Conservation (phyloP, 371 early-diverging fungal genomes). For the Syncephalastrum sp. region DNA sequence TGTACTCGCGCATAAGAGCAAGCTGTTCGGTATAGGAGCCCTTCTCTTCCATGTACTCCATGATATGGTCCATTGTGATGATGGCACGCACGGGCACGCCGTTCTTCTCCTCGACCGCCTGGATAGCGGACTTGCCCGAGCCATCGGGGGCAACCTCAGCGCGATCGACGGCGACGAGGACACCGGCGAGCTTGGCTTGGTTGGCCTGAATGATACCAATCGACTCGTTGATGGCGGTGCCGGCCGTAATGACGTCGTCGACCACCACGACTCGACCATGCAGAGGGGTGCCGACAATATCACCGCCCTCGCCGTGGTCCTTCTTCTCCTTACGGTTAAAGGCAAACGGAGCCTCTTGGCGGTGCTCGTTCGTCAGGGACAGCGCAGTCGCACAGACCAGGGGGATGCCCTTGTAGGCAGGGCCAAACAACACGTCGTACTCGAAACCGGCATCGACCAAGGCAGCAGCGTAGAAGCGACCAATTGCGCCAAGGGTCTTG, state of each 20-base stretch:
- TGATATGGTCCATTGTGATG: conserved; percentile 83
- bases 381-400: conserved; percentile 84
- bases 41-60: conserved; percentile 84
- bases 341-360: conserved; percentile 74
- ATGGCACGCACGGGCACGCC: conserved; percentile 82
- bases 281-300: conserved; percentile 87
- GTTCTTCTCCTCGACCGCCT: conserved; percentile 84
- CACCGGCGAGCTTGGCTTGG: conserved; percentile 72
- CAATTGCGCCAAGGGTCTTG: conserved; percentile 76
- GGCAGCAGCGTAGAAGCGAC: conserved; percentile 87
- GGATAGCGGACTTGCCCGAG: conserved; percentile 85
- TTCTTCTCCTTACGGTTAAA: conserved; percentile 98
- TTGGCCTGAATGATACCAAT: conserved; percentile 72
- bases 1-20: conserved; percentile 68
- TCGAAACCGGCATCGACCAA: conserved; percentile 66
- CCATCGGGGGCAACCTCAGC: conserved; percentile 78
- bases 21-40: conserved; percentile 69
- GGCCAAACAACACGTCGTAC: conserved; percentile 94
- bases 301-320: conserved; percentile 97
- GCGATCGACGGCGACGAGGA: conserved; percentile 92
- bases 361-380: conserved; percentile 60
- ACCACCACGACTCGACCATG: conserved; percentile 80
- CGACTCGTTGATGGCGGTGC: conserved; percentile 94
- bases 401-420: conserved; percentile 98
- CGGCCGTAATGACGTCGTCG: conserved; percentile 98